These are phyloP conservation scores for Nakaseomyces kungkrabaensis DNA, from an alignment of 1,139 yeast genomes.

Conservation along the genomic window DNA sequence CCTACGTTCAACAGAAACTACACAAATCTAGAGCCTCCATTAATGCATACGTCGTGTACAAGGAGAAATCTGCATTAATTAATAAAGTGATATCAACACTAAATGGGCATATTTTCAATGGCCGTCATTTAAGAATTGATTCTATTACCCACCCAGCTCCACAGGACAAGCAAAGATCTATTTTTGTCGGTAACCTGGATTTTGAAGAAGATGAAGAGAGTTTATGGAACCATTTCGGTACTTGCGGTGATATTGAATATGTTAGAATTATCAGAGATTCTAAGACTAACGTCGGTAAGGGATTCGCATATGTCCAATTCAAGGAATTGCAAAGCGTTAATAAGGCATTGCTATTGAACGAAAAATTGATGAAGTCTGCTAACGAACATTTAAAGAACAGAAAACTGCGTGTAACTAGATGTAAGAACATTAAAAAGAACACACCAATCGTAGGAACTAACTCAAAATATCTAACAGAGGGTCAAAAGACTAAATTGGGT, in stretches of 20 bases:
- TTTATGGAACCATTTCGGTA: constrained; percentile 72
- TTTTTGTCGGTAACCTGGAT: constrained; percentile 90
- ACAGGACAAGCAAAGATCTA: constrained; percentile 72
- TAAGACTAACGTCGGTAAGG: constrained; percentile 91
- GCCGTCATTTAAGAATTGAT: constrained; percentile 80
- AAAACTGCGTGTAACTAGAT: constrained; percentile 69
- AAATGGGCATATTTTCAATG: constrained; percentile 61
- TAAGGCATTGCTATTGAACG: constrained; percentile 72
- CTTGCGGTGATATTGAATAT: constrained; percentile 67
- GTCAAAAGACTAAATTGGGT: constrained; percentile 69
- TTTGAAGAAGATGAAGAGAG: constrained; percentile 88
- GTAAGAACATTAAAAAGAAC: constrained; percentile 44
- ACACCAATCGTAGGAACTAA: constrained; percentile 17
- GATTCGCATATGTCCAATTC: constrained; percentile 93
- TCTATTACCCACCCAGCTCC: constrained; percentile 84
- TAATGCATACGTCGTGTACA: constrained; percentile 80
- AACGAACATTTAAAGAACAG: constrained; percentile 35
- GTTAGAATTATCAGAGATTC: constrained; percentile 87
- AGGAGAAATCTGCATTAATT: constrained; percentile 38
- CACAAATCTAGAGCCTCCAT: constrained; percentile 71
- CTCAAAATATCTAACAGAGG: constrained; percentile 37
- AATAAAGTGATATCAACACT: constrained; percentile 36
- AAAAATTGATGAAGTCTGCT: constrained; percentile 46
- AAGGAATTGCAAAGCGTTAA: constrained; percentile 70
- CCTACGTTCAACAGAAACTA: constrained; percentile 71